Percentiles rank a stretch among this genome's conserved stretches.
Conservation (phyloP, 768 basidiomycete genomes). For the Heimioporus sp. region DNA sequence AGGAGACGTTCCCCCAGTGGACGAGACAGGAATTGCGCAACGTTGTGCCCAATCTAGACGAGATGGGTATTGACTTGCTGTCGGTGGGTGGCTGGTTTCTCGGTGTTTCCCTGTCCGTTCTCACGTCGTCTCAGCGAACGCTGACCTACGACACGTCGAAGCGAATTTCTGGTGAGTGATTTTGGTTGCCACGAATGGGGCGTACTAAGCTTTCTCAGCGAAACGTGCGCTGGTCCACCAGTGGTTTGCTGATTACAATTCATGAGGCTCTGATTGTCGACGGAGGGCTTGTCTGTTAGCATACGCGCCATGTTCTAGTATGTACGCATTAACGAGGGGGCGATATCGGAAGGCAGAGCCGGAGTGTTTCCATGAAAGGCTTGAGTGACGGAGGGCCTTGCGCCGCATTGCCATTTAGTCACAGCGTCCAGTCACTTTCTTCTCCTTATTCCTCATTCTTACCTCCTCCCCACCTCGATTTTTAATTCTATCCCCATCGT, state of each 20-base stretch:
- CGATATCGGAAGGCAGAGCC: constrained; percentile 9
- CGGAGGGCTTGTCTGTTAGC: constrained; percentile 13
- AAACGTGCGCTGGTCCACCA: constrained; percentile 55
- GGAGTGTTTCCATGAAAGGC: constrained; percentile 25
- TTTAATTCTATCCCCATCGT: constrained; percentile 4
- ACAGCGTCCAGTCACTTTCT: constrained; percentile 25
- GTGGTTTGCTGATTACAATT: constrained; percentile 50
- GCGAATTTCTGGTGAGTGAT: constrained; percentile 79
- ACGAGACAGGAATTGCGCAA: constrained; percentile 65
- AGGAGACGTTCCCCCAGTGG: constrained; percentile 97
- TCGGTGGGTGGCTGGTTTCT: constrained; percentile 42
- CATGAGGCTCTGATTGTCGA: constrained; percentile 14
- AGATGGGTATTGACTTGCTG: constrained; percentile 76
- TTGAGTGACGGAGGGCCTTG: constrained; percentile 17
- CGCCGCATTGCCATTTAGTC: constrained; percentile 32
- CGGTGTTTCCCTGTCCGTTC: not conserved
- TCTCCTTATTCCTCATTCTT: constrained; percentile 13
- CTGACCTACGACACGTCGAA: constrained; percentile 88
- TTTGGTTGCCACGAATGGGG: not conserved
- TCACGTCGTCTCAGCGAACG: constrained; percentile 44
- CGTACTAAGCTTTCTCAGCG: constrained; percentile 33
- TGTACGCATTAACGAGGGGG: constrained; percentile 3
- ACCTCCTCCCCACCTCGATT: not conserved
- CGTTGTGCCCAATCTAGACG: constrained; percentile 71
- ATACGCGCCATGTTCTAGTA: constrained; percentile 25